Evolutionary conservation across 495 filamentous ascomycete genomes (phyloP), one percentile per base, ranked within the genome.

Genomic region (Podospora pseudocomata): DNA sequence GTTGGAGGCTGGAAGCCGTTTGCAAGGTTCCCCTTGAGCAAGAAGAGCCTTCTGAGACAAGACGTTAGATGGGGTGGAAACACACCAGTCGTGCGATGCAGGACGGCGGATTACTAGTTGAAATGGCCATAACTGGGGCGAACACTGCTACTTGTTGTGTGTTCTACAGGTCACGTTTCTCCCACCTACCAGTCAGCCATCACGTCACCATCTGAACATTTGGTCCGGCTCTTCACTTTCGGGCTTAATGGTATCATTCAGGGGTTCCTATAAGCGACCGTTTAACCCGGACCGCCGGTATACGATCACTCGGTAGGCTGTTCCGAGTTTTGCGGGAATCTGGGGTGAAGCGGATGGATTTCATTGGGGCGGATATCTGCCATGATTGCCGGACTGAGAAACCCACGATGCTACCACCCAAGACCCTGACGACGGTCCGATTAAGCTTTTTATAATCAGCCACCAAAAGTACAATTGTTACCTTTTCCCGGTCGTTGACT

Each of bases 1-100:
- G 81, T 1, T 79, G 75, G 75, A 65, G 70, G 69, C 61, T 82
- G 32, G 80, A 82, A 70, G 79, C 71, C n/a, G 80, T 80, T 58
- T 79, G 73, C 58, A 75, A 72, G 67, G 59, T 16, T 57, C 6
- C 57, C 1, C 56, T 15, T 30, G 62, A 2, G 13, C 53, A 44
- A 2, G 60, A 55, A 23, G 63, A 56, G 64, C 6, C 56, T 9
- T 20, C n/a, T 27, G 16, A 58, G 30, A 26, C 18, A 13, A 58
- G 30, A 26, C 18, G 4, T 53, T n/a, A 64, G 66, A 3, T 2
- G 57, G 23, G 28, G 32, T 26, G 30, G 23, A 34, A 34, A 65
- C 5, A 68, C 39, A 68, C 19, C 16, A 49, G 39, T 49, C 7
- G 39, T 11, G 7, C 39, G 7, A 11, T 49, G 39, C 15, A 49